Evolutionary conservation across 176 grass and related monocot genomes (phyloP).

Genomic region (Chloris gayana): DNA sequence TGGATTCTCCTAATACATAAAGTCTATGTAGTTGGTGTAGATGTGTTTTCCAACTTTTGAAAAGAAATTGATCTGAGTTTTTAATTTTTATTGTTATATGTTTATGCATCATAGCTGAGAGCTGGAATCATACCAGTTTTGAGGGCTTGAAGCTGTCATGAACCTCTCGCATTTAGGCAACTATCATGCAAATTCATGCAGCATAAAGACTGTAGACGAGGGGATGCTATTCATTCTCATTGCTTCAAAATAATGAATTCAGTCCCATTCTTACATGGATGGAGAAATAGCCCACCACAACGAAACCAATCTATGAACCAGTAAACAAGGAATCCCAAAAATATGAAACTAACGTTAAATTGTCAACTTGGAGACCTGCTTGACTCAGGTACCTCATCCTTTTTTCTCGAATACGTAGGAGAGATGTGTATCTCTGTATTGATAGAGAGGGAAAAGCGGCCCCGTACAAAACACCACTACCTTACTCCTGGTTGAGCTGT

Average conservation of each 20-base stretch:
- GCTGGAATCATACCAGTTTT: background rate
- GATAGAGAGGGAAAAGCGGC: too few relatives aligned
- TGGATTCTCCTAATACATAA: background rate
- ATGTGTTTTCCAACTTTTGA: background rate
- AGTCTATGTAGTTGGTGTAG: background rate
- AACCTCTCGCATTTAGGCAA: background rate
- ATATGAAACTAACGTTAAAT: background rate
- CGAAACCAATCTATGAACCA: background rate
- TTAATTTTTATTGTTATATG: background rate
- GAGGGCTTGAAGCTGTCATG: background rate
- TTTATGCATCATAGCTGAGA: background rate
- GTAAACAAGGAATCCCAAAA: background rate
- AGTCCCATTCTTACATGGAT: background rate
- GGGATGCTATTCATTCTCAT: background rate
- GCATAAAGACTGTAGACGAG: background rate
- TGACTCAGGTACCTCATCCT: too few relatives aligned
- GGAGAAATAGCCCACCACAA: background rate
- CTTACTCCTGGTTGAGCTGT: too few relatives aligned
- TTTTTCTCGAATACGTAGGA: too few relatives aligned
- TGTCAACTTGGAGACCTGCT: background rate
- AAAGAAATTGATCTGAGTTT: background rate
- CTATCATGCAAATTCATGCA: background rate
- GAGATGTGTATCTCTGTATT: too few relatives aligned
- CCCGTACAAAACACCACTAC: too few relatives aligned
- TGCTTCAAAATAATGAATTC: background rate